Percentiles rank a stretch among this genome's conserved stretches.
phyloP scores from a whole-genome alignment of 2,329 filamentous ascomycete species.

The Xylariaceae sp. region DNA sequence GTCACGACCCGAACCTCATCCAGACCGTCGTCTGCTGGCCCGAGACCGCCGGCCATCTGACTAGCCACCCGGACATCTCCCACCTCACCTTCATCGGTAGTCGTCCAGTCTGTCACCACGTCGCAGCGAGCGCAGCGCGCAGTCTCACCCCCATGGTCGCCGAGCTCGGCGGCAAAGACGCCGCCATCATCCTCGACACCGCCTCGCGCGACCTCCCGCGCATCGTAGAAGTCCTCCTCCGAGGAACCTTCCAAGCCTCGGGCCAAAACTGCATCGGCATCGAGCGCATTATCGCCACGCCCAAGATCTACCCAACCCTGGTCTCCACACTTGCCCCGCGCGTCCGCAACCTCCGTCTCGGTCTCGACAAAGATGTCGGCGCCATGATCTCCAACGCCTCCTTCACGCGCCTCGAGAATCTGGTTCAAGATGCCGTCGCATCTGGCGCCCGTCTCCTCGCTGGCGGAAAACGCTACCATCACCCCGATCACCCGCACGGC shows the following conservation, averaged over 20 bases:
- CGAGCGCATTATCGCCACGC: slow-evolving; percentile 80
- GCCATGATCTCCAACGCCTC: slow-evolving; percentile 78
- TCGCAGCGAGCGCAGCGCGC: slow-evolving; percentile 80
- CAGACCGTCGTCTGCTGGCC: slow-evolving; percentile 89
- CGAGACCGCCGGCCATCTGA: slow-evolving; percentile 71
- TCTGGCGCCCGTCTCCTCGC: slow-evolving; percentile 75
- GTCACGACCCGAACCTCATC: slow-evolving; percentile 74
- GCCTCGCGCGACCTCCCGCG: slow-evolving; percentile 59
- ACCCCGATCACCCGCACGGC: slow-evolving; percentile 69
- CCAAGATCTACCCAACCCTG: slow-evolving; percentile 67
- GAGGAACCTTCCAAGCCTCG: slow-evolving; percentile 89
- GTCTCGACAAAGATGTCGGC: slow-evolving; percentile 75
- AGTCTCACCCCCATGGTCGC: slow-evolving; percentile 81
- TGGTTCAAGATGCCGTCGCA: slow-evolving; percentile 71
- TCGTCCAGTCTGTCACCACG: slow-evolving; percentile 76
- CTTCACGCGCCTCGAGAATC: slow-evolving; percentile 69
- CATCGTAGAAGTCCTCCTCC: slow-evolving; percentile 77
- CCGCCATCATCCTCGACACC: slow-evolving; percentile 83
- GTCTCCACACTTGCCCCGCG: slow-evolving; percentile 65
- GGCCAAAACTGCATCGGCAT: slow-evolving; percentile 98
- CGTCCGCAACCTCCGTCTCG: slow-evolving; percentile 69
- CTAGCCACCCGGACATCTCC: slow-evolving; percentile 74
- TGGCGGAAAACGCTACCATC: slow-evolving; percentile 66
- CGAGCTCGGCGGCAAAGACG: slow-evolving; percentile 93
- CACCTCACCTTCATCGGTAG: slow-evolving; percentile 98